Evolutionary conservation across 2,329 filamentous ascomycete genomes (phyloP), one percentile per base, ranked within the genome.

Genomic region (Ceratocystiopsis sp.): DNA sequence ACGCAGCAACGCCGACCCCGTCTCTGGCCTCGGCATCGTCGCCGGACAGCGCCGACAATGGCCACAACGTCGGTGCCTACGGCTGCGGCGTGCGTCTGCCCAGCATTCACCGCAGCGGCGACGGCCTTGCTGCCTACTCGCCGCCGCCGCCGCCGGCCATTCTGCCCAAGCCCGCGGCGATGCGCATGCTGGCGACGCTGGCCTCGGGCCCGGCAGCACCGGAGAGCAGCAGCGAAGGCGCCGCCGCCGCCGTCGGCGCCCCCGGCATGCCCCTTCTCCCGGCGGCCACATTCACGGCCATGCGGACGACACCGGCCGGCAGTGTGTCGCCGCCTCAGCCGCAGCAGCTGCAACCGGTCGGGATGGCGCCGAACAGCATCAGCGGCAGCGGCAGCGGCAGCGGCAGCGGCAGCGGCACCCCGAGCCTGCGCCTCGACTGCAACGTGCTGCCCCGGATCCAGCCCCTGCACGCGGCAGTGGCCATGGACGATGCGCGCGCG

Each of bases 131-230:
- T 45, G 55, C 54, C 46, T 57, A 59, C 49, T 67, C 68, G 43
- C 67, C 68, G 43, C 69, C 65, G 43, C 69, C 65, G 42, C 68
- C 73, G 46, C 71, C 71, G 36, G 69, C 70, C 48, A 78, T 83
- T 47, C 67, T 83, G 16, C 78, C 79, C 45, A 82, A 80, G 63
- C 78, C 78, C 3, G 58, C 63, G 14, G 59, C 64, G 44, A 69
- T 72, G 64, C 4, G 6, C 5, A 57, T 59, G n/a, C 59, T 68
- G 32, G 55, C 62, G 32, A 54, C 62, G 2, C 57, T 60, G 14
- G 54, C 57, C 15, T 52, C 55, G 38, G 54, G 59, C 10, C 10
- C 25, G 9, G 25, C 4, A 4, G 10, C 10, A 29, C 25, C 25
- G 10, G 25, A 29, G 33, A 13, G 33, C 33, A 15, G 33, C 33